Evolutionary conservation across 345 rosid genomes (phyloP), one percentile per base, ranked within the genome.

Genomic region (Barbarea vulgaris): DNA sequence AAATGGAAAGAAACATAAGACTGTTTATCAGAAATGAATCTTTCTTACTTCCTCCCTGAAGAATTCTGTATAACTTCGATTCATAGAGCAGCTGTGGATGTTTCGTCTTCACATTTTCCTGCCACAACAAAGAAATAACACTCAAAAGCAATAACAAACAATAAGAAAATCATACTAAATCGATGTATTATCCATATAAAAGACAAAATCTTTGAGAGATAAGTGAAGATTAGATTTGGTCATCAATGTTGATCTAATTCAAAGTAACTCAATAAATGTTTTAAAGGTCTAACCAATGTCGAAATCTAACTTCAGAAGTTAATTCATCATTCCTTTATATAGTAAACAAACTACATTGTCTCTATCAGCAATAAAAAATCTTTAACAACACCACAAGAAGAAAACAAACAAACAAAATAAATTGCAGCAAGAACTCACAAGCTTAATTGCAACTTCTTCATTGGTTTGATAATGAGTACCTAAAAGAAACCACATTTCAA

Each of bases 361-460:
- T 51, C 30, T 6, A 10, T 67, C 56, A 39, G 28, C 22, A 72
- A 72, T 31, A 14, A 67, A 34, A 36, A 67, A 56, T 27, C 21
- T 47, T 18, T 53, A 57, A 11, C 36, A 13, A 46, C 15, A 60
- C 15, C 15, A 42, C 1, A 17, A 1, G 10, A 31, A 31, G 6
- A 31, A 7, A 31, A 18, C 30, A 7, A 7, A 15, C 36, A 0
- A 28, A 3, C 50, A 51, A 60, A 41, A 46, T 33, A 53, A 3
- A 15, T 54, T 15, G 72, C 18, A 76, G 39, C 13, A 72, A 42
- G 64, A 67, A 82, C 99, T 85, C 75, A 95, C 97, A 76, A 95
- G 93, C 90, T 95, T 95, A 79, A 95, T 90, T 44, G 92, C 97
- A 69, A 95, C 93, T 84, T 95, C 99, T 80, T 95, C 97, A 53